Percentiles rank a stretch among this genome's conserved stretches.
Conservation (phyloP, 1,284 basidiomycete genomes). For the Quambalaria eucalypti region DNA sequence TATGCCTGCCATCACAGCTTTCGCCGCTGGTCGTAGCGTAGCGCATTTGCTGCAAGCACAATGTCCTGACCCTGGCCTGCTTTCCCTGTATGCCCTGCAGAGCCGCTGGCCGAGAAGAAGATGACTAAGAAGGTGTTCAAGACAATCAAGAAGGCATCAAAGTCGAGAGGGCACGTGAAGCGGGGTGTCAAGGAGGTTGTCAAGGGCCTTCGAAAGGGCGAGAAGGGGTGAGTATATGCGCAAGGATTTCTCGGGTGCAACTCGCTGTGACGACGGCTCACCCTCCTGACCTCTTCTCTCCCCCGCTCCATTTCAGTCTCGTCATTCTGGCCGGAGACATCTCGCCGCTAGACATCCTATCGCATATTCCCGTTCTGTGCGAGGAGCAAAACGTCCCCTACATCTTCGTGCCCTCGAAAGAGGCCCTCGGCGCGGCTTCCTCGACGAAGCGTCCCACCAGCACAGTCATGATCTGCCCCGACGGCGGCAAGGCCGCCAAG, state of each 20-base stretch:
- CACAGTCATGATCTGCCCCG: slow-evolving; percentile 72
- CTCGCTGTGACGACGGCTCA: too few relatives aligned
- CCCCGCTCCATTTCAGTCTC: slow-evolving; percentile 53
- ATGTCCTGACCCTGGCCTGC: not conserved
- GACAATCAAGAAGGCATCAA: slow-evolving; percentile 45
- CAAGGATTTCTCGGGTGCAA: not conserved
- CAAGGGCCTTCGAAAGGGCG: slow-evolving; percentile 43
- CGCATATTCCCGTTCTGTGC: slow-evolving; percentile 84
- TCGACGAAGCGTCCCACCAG: slow-evolving; percentile 96
- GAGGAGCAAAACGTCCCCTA: slow-evolving; percentile 94
- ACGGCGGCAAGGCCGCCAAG: slow-evolving; percentile 58
- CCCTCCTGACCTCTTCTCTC: not conserved
- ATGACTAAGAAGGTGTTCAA: slow-evolving; percentile 45
- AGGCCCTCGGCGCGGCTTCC: slow-evolving; percentile 78
- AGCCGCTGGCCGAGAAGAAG: slow-evolving; percentile 37
- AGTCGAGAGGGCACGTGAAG: slow-evolving; percentile 44
- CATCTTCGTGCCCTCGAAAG: slow-evolving; percentile 56
- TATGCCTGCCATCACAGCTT: not conserved
- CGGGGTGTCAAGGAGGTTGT: slow-evolving; percentile 47
- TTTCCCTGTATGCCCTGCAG: slow-evolving; percentile 4
- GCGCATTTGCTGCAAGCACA: too few relatives aligned
- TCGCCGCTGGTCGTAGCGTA: too few relatives aligned
- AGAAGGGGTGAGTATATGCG: slow-evolving; percentile 25
- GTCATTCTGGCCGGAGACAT: slow-evolving; percentile 93
- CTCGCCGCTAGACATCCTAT: slow-evolving; percentile 94